Base-by-base conservation (phyloP, 1,139 yeast species). In the Saccharomyces pastorianus region DNA sequence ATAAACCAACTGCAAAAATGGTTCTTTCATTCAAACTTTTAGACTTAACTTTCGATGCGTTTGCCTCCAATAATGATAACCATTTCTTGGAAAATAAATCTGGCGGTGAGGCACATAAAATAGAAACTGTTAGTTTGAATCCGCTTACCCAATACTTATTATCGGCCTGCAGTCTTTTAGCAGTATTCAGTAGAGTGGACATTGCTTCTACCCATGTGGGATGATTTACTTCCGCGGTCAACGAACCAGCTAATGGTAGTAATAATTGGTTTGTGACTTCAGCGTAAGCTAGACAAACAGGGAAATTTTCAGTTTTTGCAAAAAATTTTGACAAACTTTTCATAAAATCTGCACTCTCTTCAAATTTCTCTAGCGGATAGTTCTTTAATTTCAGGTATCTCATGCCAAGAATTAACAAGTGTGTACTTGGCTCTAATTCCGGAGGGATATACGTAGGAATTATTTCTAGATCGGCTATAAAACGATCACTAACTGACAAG, bases 181-280 rank as follows among this genome's bases (percentile, higher is more conserved):
- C 68, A 2, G 85, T 82, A 55, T 79, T 79, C 13, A 78, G 71
- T 66, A 80, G 85, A 2, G 90, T 80, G 31, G 80, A 80, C 53
- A 89, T 80, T 0, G 96, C 95, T 52, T 83, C 87, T 0, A 85
- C 84, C 99, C 99, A 95, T 0, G 87, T 83, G 2, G 99, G 99
- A 68, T 90, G 96, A 64, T 95, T 93, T 0, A 90, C 90, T 68
- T 95, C 99, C 0, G 97, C 99, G 0, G 97, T 88, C 34, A 91
- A 77, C 1, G 81, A 77, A 17, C 89, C 95, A 0, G 96, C 96
- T 46, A 93, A 72, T 0, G 98, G 96, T 48, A 88, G 71, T 3
- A 95, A 71, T 46, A 95, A 76, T 56, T 81, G 84, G 53, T 86
- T 78, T 48, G 91, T 75, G 1, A 89, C 95, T 59, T 89, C 96